phyloP scores from a whole-genome alignment of 1,139 yeast species.

The Zygosaccharomyces sapae region DNA sequence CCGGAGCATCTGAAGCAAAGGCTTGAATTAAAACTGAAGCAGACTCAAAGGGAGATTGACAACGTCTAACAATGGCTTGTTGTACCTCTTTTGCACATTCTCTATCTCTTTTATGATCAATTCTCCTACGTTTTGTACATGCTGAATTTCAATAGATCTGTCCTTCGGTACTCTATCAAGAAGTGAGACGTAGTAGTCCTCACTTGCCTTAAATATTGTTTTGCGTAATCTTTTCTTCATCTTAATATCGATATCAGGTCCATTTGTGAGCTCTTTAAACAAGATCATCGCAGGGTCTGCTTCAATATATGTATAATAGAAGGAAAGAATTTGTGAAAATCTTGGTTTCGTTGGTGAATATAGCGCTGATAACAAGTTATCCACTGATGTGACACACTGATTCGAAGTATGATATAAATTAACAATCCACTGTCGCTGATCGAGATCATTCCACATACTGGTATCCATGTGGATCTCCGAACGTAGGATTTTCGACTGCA shows the following conservation, averaged over 20 bases:
- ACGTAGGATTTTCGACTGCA: slow-evolving; percentile 33
- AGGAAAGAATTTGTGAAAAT: slow-evolving; percentile 51
- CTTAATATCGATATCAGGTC: slow-evolving; percentile 34
- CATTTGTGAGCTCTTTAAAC: slow-evolving; percentile 21
- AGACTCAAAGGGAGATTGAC: slow-evolving; percentile 53
- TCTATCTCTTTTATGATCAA: slow-evolving; percentile 49
- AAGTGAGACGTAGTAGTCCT: slow-evolving; percentile 54
- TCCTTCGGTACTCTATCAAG: slow-evolving; percentile 63
- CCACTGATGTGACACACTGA: slow-evolving; percentile 47
- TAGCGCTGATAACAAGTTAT: slow-evolving; percentile 44
- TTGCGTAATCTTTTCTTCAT: slow-evolving; percentile 53
- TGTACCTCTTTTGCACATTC: slow-evolving; percentile 56
- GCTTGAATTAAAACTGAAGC: slow-evolving; percentile 56
- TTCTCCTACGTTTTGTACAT: slow-evolving; percentile 59
- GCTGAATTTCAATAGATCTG: slow-evolving; percentile 51
- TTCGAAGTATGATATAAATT: slow-evolving; percentile 48
- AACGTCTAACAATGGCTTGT: slow-evolving; percentile 56
- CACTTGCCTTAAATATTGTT: slow-evolving; percentile 51
- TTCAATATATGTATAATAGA: slow-evolving; percentile 52
- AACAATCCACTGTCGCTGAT: slow-evolving; percentile 51
- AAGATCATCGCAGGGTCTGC: slow-evolving; percentile 44
- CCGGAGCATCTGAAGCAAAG: slow-evolving; percentile 60
- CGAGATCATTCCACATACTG: slow-evolving; percentile 47
- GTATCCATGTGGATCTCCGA: slow-evolving; percentile 46
- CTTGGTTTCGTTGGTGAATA: slow-evolving; percentile 55